Conservation (phyloP, 2,329 filamentous ascomycete species). For the Botrytis pseudocinerea region DNA sequence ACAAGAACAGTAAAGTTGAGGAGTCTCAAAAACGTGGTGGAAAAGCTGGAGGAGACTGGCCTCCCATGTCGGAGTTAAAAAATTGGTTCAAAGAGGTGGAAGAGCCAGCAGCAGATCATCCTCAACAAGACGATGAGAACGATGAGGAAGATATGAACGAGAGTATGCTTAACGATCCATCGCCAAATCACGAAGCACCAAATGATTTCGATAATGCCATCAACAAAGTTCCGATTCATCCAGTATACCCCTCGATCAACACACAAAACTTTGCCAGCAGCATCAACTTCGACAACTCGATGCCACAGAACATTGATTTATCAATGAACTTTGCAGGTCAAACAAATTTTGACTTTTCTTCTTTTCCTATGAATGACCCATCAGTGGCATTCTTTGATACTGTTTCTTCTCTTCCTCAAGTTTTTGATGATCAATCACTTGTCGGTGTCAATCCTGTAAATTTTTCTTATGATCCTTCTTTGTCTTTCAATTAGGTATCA, state of each 20-base stretch:
- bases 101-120: conserved; percentile 40
- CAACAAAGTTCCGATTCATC: conserved; percentile 22
- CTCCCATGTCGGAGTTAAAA: conserved; percentile 58
- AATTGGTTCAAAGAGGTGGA: conserved; percentile 59
- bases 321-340: conserved; percentile 34
- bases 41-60: conserved; percentile 56
- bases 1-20: conserved; percentile 40
- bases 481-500: conserved; percentile 19
- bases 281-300: conserved; percentile 29
- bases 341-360: conserved; percentile 30
- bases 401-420: conserved; percentile 29
- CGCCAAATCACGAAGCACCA: conserved; percentile 29
- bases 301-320: conserved; percentile 32
- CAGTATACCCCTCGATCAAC: conserved; percentile 25
- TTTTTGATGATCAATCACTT: conserved; percentile 30
- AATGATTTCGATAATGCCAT: conserved; percentile 30
- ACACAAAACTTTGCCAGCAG: conserved; percentile 27
- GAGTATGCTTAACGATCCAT: conserved; percentile 33
- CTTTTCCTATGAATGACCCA: conserved; percentile 29
- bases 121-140: conserved; percentile 43
- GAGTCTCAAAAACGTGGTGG: conserved; percentile 53
- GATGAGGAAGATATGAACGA: conserved; percentile 42
- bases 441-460: conserved; percentile 28
- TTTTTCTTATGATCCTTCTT: conserved; percentile 28
- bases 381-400: conserved; percentile 31